A percentile compares a stretch with the other conserved stretches of the same genome.
Conservation (phyloP, 306 rosid genomes). For the Glycine soja region DNA sequence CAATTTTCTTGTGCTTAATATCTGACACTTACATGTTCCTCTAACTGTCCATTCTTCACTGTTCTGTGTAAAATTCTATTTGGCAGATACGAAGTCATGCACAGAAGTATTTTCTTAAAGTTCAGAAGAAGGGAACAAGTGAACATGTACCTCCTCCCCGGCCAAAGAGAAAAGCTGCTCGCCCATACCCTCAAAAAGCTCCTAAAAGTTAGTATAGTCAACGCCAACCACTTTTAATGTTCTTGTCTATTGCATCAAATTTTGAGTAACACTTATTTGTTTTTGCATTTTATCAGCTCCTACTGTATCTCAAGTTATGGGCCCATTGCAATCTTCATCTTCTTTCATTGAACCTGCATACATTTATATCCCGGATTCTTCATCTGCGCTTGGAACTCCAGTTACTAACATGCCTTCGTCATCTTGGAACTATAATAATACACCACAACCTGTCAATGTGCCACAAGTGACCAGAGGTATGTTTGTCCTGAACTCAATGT, state of each 20-base stretch:
- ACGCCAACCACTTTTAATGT: not conserved
- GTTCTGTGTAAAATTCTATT: slow-evolving; percentile 18
- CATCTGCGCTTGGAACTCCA: slow-evolving; percentile 70
- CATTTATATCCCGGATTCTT: slow-evolving; percentile 64
- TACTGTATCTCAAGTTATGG: slow-evolving; percentile 53
- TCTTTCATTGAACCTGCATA: slow-evolving; percentile 63
- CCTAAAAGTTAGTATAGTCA: slow-evolving; percentile 64
- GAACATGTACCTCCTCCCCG: slow-evolving; percentile 99
- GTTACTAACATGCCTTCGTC: slow-evolving; percentile 59
- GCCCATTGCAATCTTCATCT: slow-evolving; percentile 67
- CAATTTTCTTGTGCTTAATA: slow-evolving; percentile 21
- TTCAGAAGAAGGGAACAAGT: slow-evolving; percentile 87
- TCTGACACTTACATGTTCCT: not conserved
- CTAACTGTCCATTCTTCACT: not conserved
- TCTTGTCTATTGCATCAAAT: slow-evolving; percentile 20
- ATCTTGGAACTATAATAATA: slow-evolving; percentile 68
- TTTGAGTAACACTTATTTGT: slow-evolving; percentile 34
- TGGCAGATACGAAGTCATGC: slow-evolving; percentile 97
- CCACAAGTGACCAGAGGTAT: slow-evolving; percentile 73
- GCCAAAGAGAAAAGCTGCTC: slow-evolving; percentile 94
- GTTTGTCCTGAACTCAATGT: slow-evolving; percentile 27
- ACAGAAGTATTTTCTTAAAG: slow-evolving; percentile 92
- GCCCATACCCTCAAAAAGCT: slow-evolving; percentile 97
- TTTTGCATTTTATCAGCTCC: slow-evolving; percentile 56
- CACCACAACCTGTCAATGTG: slow-evolving; percentile 53